Base-by-base conservation (phyloP, 805 yeast species). In the Millerozyma acaciae region DNA sequence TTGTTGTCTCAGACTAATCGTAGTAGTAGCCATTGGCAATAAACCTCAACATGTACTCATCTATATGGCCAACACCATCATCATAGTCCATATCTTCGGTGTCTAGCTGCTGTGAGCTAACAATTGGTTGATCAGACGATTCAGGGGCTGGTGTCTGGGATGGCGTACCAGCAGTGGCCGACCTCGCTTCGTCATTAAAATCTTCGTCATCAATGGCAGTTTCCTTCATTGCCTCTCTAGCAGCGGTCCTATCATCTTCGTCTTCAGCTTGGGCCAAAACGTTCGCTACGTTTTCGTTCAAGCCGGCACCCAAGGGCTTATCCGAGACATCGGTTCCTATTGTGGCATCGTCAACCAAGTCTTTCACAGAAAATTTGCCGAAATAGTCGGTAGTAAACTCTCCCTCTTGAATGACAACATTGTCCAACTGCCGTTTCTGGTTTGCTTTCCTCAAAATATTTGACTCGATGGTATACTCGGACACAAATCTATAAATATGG, bases 361-460 rank as follows among this genome's bases (percentile, higher is more conserved):
- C 97, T 39, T 79, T 74, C 5, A 89, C 90, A 0, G 96, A 84
- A 33, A 89, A 66, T 51, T 85, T 85, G 19, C 88, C 83, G 54
- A 94, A 84, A 56, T 89, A 93, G 55, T 94, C 98, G 0, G 98
- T 94, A 0, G 97, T 93, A 62, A 93, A 93, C 47, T 90, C 97
- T 55, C 98, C 98, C 33, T 89, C 96, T 62, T 93, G 97, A 47
- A 93, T 93, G 34, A 90, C 90, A 21, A 90, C 95, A 56, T 87
- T 86, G 60, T 90, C 97, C 48, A 90, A 72, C 49, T 88, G 88
- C 50, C 95, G 72, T 70, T 90, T 90, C 58, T 90, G 97, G 49
- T 89, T 88, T 2, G 97, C 97, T 56, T 90, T 90, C 48, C 79
- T 79, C 60, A 93, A 72, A 44, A 93, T 93, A 60, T 93, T 93